Evolutionary conservation across 306 rosid species (phyloP), one percentile per base, ranked within the genome.

Genomic region (Senna siamea): DNA sequence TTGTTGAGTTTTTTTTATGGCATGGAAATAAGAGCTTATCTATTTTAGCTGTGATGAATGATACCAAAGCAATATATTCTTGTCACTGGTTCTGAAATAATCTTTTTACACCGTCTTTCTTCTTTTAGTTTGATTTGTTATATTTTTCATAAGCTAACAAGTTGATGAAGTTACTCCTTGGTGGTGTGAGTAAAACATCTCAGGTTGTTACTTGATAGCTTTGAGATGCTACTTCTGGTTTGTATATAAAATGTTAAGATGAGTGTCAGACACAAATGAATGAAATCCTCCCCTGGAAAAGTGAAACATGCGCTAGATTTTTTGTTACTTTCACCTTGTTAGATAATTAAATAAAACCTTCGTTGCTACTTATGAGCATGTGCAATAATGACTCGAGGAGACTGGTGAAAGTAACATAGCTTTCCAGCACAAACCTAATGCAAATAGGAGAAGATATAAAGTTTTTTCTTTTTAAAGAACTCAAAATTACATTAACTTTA

Each of bases 11-110:
- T 26, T 26, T 73, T 75, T 82, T 66, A 72, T 82, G 69, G 51
- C 80, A 19, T 76, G 81, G 58, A 71, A 86, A 93, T 87, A 93
- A 89, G 82, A 79, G 85, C 88, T 18, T 72, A 15, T 69, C 74
- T 68, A 23, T 78, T 66, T 79, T 57, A 62, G 71, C 35, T 71
- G 43, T n/a, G 2, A 56, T 74, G 46, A 81, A 73, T 69, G 64
- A 73, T 44, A 58, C 67, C 72, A 38, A 44, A 35, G 44, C 61
- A 66, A 28, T 63, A n/a, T 46, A 41, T 22, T 62, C n/a, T 44
- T 30, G 13, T 6, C 57, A 1, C 23, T 30, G 58, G 32, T 22
- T 69, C 50, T 22, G 17, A 50, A 60, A 46, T 70, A 13, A 18
- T 38, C 58, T 37, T 59, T 43, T 66, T 37, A 12, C 66, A 1